Base-by-base conservation (phyloP, 257 asterid species). In the Ajuga chamaepitys region DNA sequence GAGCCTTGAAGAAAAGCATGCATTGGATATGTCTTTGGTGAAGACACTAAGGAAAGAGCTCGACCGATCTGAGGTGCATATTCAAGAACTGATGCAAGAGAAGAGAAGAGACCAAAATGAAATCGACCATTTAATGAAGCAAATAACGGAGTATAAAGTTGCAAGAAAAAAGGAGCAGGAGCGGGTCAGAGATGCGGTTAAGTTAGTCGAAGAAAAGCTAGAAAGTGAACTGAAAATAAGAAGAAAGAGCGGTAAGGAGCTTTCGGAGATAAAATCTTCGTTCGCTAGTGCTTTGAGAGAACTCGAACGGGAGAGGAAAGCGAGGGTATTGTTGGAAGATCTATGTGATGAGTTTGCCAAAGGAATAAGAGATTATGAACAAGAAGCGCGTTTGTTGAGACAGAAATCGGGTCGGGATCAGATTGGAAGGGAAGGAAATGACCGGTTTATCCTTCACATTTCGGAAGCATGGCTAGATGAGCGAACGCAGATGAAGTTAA, bases 381-480 rank as follows among this genome's bases (percentile, higher is more conserved):
- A 70, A 68, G 89, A 81, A 58, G 67, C 82, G 8, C 71, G 92
- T 60, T n/a, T 63, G 22, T n/a, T 79, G 75, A 86, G 70, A 80
- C 85, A 84, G 37, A 81, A 77, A 55, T 62, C 63, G 4, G 56
- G 70, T 4, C 65, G 59, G 58, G 88, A 81, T 56, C 81, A 67
- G 70, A 55, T 63, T 10, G 70, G 47, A 2, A 59, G 48, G 28
- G 80, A 77, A 5, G 79, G 76, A 9, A 58, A 70, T 48, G 85
- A 83, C 66, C 75, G 87, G 0, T 74, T 89, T 76, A 74, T 89
- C 65, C 89, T 93, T 65, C 97, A 93, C 77, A 74, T 88, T 40
- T 87, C 97, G 38, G 99, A 93, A 70, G 96, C 97, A 18, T 93
- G 99, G 99, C 65, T 89, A 14, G 99, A 93, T 7, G 97, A 84